Conservation (phyloP, 495 filamentous ascomycete genomes). For the Penicillium simplicissimum region DNA sequence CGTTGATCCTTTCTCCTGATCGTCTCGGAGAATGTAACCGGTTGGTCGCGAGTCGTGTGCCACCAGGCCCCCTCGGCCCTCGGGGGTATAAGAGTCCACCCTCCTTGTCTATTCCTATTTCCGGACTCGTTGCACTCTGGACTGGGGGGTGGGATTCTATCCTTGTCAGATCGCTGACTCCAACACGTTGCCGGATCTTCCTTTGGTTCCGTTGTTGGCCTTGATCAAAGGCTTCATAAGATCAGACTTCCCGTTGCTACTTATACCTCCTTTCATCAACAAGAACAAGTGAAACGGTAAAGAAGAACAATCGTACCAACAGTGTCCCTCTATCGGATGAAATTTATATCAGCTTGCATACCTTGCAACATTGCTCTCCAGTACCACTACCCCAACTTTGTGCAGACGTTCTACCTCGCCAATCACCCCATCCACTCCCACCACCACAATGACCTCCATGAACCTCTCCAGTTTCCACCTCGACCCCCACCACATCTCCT, state of each 20-base stretch:
- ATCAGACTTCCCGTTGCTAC: neutral
- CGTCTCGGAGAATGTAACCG: constrained; percentile 17
- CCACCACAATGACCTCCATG: constrained; percentile 25
- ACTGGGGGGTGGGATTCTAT: constrained; percentile 22
- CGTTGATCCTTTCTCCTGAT: neutral
- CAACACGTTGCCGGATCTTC: constrained; percentile 16
- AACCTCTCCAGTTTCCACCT: constrained; percentile 23
- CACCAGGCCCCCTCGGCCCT: constrained; percentile 9
- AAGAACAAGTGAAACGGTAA: neutral
- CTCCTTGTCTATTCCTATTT: constrained; percentile 10
- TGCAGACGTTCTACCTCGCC: constrained; percentile 1
- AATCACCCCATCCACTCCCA: neutral
- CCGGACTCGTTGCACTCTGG: constrained; percentile 26
- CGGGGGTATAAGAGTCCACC: constrained; percentile 23
- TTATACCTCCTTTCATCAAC: neutral
- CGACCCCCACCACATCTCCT: constrained; percentile 40
- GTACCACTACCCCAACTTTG: constrained; percentile 3
- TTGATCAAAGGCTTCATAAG: constrained; percentile 14
- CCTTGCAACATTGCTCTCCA: neutral
- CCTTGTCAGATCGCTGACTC: constrained; percentile 17
- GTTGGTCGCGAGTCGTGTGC: constrained; percentile 19
- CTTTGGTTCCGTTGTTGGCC: constrained; percentile 15
- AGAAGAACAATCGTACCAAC: neutral
- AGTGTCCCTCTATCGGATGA: neutral
- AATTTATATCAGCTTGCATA: neutral